Conservation (phyloP, 208 protist species). For the Crithidia bombi region DNA sequence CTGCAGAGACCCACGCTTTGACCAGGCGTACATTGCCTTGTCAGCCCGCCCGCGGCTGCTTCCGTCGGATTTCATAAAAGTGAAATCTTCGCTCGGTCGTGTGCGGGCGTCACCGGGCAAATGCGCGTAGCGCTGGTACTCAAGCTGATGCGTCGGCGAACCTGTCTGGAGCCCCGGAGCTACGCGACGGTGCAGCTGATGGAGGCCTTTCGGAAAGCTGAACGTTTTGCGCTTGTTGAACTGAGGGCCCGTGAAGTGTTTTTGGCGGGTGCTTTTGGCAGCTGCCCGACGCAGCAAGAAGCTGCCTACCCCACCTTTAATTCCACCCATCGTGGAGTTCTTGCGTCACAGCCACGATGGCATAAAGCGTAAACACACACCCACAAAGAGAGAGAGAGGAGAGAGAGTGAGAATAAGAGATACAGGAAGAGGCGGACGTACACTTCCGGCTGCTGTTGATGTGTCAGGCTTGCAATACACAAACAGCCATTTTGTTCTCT, state of each 20-base stretch:
- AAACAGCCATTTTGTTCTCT: too few species aligned
- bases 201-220: conserved; percentile 57
- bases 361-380: too few species aligned
- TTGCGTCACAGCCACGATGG: not conserved
- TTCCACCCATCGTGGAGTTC: conserved; percentile 52
- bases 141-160: conserved; percentile 68
- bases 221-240: conserved; percentile 84
- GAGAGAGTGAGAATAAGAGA: too few species aligned
- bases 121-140: conserved; percentile 67
- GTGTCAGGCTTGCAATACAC: too few species aligned
- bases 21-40: conserved; percentile 79
- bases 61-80: conserved; percentile 33
- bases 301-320: conserved; percentile 79
- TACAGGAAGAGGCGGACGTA: too few species aligned
- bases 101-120: conserved; percentile 70
- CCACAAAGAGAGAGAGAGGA: too few species aligned
- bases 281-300: conserved; percentile 77
- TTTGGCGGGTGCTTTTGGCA: conserved; percentile 71
- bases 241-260: conserved; percentile 78
- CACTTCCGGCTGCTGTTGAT: too few species aligned
- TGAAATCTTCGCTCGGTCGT: conserved; percentile 72
- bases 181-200: conserved; percentile 77
- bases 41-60: conserved; percentile 44
- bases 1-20: conserved; percentile 62
- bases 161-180: conserved; percentile 44